Conservation (phyloP, 768 basidiomycete species). For the Pleurotus tuoliensis region DNA sequence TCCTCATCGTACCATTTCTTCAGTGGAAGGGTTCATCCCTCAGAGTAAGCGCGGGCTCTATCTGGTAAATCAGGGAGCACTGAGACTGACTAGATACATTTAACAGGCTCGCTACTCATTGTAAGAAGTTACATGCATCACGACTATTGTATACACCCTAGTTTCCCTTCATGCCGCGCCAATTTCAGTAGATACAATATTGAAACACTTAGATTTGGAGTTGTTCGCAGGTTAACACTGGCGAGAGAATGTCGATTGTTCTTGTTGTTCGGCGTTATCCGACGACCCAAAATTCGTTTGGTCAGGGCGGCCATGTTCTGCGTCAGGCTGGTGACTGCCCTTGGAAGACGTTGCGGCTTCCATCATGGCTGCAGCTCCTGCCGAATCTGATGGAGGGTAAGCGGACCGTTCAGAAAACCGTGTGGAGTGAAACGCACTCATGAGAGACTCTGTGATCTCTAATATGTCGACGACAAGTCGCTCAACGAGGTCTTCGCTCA, state of each 20-base stretch:
- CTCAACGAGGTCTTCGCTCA: constrained; percentile 50
- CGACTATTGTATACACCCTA: no score
- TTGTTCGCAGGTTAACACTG: constrained; percentile 27
- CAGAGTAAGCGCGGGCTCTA: constrained; percentile 31
- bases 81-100: neutral
- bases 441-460: constrained; percentile 41
- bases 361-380: constrained; percentile 22
- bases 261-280: constrained; percentile 14
- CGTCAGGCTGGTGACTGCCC: constrained; percentile 30
- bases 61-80: no score
- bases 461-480: constrained; percentile 49
- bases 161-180: no score
- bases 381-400: constrained; percentile 11
- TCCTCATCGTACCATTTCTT: constrained; percentile 46
- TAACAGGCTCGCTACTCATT: constrained; percentile 9
- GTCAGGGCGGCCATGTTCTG: constrained; percentile 36
- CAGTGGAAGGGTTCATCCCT: constrained; percentile 45
- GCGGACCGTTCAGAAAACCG: neutral
- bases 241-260: constrained; percentile 33
- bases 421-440: constrained; percentile 28
- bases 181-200: no score
- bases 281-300: constrained; percentile 35
- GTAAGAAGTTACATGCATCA: neutral
- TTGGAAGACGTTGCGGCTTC: constrained; percentile 16
- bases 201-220: no score